phyloP scores from a whole-genome alignment of 352 stramenopile genomes.

The Peronospora tabacina region DNA sequence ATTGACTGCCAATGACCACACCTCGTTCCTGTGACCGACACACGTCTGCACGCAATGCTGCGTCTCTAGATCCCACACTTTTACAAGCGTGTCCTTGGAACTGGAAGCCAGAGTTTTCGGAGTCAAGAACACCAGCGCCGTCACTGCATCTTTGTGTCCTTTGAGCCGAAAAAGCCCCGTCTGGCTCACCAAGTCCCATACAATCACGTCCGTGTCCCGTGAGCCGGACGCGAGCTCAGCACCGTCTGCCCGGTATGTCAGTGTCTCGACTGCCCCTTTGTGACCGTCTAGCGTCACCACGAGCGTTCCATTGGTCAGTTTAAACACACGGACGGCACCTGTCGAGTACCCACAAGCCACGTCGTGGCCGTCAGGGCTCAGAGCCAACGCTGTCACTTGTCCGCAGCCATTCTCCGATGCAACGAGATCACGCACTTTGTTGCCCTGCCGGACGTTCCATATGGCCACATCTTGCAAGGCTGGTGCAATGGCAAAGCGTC shows the following conservation, averaged over 20 bases:
- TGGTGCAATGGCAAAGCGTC: slow-evolving; percentile 78
- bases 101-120: slow-evolving; percentile 55
- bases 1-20: slow-evolving; percentile 87
- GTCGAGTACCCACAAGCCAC: slow-evolving; percentile 84
- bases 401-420: slow-evolving; percentile 28
- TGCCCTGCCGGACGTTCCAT: slow-evolving; percentile 89
- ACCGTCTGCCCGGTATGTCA: slow-evolving; percentile 73
- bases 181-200: slow-evolving; percentile 91
- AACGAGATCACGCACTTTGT: slow-evolving; percentile 69
- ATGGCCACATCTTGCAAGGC: slow-evolving; percentile 87
- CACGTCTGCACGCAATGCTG: slow-evolving; percentile 93
- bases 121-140: slow-evolving; percentile 79
- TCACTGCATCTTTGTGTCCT: slow-evolving; percentile 91
- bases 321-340: slow-evolving; percentile 71
- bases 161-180: slow-evolving; percentile 85
- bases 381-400: slow-evolving; percentile 71
- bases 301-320: slow-evolving; percentile 61
- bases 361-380: slow-evolving; percentile 69
- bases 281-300: slow-evolving; percentile 88
- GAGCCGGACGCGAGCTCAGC: slow-evolving; percentile 79
- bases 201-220: slow-evolving; percentile 89
- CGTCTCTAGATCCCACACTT: slow-evolving; percentile 91
- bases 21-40: slow-evolving; percentile 88
- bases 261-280: slow-evolving; percentile 61
- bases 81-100: slow-evolving; percentile 91